Conservation (phyloP, 1,284 basidiomycete species). For the Fomitopsis betulina region DNA sequence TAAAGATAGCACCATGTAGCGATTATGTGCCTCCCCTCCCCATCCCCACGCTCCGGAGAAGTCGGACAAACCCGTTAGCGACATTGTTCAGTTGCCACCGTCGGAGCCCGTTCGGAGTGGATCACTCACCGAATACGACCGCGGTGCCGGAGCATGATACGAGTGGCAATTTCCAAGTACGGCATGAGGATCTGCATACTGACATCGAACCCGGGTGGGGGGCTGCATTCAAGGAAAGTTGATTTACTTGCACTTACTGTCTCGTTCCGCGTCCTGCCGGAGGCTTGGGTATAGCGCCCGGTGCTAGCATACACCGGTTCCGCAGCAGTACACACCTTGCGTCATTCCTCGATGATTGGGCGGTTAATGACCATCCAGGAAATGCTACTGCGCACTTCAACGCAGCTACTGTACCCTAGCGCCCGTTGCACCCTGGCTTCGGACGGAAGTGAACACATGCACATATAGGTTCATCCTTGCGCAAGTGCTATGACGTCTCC, state of each 20-base stretch:
- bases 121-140: no score
- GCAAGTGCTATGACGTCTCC: no score
- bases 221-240: not conserved
- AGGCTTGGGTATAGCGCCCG: not conserved
- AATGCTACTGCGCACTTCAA: no score
- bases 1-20: not conserved
- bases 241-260: not conserved
- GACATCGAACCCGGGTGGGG: not conserved
- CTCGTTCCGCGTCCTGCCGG: not conserved
- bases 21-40: not conserved
- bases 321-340: not conserved
- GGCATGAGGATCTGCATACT: no score
- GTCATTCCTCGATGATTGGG: not conserved
- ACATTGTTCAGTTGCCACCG: no score
- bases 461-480: no score
- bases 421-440: no score
- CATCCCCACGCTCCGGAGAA: not conserved
- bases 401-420: no score
- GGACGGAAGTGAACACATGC: no score
- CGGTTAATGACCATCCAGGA: not conserved
- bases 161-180: no score
- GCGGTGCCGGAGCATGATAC: no score
- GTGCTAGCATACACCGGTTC: not conserved
- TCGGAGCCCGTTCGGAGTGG: no score
- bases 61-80: not conserved